Conservation (phyloP, 1,139 yeast species). For the Blastobotrys malaysiensis region DNA sequence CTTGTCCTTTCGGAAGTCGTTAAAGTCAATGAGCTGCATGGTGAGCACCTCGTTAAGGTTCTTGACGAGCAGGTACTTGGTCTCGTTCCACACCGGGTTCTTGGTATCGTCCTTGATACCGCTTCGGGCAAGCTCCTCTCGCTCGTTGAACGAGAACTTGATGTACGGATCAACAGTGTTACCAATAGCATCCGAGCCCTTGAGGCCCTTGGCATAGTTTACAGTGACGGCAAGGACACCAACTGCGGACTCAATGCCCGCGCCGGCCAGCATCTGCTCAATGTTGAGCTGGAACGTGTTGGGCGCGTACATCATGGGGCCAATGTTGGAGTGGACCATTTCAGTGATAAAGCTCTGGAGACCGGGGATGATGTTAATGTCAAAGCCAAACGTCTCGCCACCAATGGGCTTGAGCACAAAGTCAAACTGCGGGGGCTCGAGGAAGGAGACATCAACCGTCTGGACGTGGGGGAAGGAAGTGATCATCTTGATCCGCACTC, state of each 20-base stretch:
- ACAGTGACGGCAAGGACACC: conserved; percentile 76
- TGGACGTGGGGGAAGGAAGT: conserved; percentile 87
- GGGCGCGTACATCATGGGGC: conserved; percentile 83
- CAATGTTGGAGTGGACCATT: conserved; percentile 78
- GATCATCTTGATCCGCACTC: conserved; percentile 86
- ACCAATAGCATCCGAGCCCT: conserved; percentile 61
- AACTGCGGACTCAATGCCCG: conserved; percentile 70
- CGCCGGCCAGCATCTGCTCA: conserved; percentile 85
- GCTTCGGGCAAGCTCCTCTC: conserved; percentile 59
- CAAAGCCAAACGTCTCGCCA: conserved; percentile 80
- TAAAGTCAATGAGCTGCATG: conserved; percentile 64
- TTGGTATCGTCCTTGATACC: conserved; percentile 58
- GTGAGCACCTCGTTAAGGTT: conserved; percentile 77
- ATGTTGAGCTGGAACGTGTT: conserved; percentile 87
- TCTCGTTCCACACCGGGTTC: conserved; percentile 81
- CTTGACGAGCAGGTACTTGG: conserved; percentile 59
- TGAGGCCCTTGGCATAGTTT: conserved; percentile 61
- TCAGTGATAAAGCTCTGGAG: conserved; percentile 72
- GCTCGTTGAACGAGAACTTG: conserved; percentile 44
- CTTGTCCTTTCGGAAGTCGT: conserved; percentile 76
- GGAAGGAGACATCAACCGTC: conserved; percentile 75
- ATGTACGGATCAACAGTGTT: conserved; percentile 88
- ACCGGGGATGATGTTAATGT: conserved; percentile 81
- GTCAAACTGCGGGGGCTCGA: conserved; percentile 85
- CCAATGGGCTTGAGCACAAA: conserved; percentile 71